phyloP scores from a whole-genome alignment of 768 basidiomycete genomes.

The Leccinellum rugosiceps region DNA sequence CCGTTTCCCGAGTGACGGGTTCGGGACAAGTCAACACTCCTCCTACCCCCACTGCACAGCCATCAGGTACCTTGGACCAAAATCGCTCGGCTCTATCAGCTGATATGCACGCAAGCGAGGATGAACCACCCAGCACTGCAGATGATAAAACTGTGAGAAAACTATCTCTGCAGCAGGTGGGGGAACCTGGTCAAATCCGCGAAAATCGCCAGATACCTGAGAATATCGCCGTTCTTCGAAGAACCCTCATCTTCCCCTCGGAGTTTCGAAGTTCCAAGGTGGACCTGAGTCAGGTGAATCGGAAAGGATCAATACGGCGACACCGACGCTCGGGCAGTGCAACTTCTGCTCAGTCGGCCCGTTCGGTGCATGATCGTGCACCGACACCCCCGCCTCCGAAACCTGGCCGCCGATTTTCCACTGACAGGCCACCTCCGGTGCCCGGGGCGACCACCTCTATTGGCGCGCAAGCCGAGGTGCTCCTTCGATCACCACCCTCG shows the following conservation, averaged over 20 bases:
- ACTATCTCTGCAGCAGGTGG: constrained; percentile 19
- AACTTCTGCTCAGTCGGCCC: constrained; percentile 55
- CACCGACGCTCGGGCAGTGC: constrained; percentile 64
- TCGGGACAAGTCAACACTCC: constrained; percentile 28
- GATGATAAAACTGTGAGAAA: constrained; percentile 31
- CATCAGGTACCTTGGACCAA: constrained; percentile 9
- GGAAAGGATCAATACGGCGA: constrained; percentile 47
- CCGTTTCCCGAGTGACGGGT: constrained; percentile 54
- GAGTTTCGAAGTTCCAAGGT: constrained; percentile 56
- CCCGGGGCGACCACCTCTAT: constrained; percentile 59
- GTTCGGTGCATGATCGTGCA: constrained; percentile 76
- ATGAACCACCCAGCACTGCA: constrained; percentile 29
- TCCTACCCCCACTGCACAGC: constrained; percentile 24
- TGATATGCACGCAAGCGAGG: constrained; percentile 28
- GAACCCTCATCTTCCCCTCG: constrained; percentile 78
- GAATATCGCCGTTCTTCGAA: constrained; percentile 56
- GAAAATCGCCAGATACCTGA: constrained; percentile 35
- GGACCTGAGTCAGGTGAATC: constrained; percentile 52
- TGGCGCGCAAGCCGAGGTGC: constrained; percentile 35
- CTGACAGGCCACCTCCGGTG: constrained; percentile 64
- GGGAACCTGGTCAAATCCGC: constrained; percentile 25
- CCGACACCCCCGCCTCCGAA: constrained; percentile 85
- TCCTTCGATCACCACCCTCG: constrained; percentile 40
- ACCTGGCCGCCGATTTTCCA: constrained; percentile 60
- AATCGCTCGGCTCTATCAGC: constrained; percentile 16